Base-by-base conservation (phyloP, 2,329 filamentous ascomycete genomes). In the Plectosphaerella plurivora region DNA sequence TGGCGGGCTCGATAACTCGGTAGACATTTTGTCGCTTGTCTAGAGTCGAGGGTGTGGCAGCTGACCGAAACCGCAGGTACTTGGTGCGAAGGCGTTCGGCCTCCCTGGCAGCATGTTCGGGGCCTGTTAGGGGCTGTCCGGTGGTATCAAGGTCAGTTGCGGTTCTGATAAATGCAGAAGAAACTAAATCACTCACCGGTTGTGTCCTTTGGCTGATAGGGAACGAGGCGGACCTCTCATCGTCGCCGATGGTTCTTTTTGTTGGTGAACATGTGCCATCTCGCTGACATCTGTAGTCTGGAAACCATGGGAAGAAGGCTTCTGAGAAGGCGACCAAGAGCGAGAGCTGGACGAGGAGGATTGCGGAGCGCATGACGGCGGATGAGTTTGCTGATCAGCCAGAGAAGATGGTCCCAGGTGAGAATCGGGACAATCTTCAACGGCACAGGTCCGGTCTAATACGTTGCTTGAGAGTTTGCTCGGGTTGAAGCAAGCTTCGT, bases 221-320 rank as follows among this genome's bases (percentile, higher is more conserved):
- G 53, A 78, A 72, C 10, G 68, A 73, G 41, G 75, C 58, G 45
- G 65, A 25, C 41, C 50, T 56, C 39, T 45, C 12, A 45, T 52
- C 48, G 51, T 57, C 49, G 37, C 20, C 35, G 41, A 44, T 20
- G 16, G 46, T 28, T 45, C 56, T 58, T 48, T 52, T 51, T 55
- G 59, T 50, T 60, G 61, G 59, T 54, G 61, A 42, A 59, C 66
- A 62, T 51, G 63, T 52, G 41, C 55, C 49, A 48, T 62, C 60
- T 35, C 65, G 63, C 49, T 65, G 50, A 47, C 63, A 65, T 45
- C 59, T 55, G 16, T 58, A 59, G 22, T 53, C 52, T 9, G 76
- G 74, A 20, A 61, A 63, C 61, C 71, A 79, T 5, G 74, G 74
- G 47, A 66, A 76, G 61, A 82, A 78, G 50, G 79, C 79, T 50